Base-by-base conservation (phyloP, 2,329 filamentous ascomycete species). In the Fusarium sp. region DNA sequence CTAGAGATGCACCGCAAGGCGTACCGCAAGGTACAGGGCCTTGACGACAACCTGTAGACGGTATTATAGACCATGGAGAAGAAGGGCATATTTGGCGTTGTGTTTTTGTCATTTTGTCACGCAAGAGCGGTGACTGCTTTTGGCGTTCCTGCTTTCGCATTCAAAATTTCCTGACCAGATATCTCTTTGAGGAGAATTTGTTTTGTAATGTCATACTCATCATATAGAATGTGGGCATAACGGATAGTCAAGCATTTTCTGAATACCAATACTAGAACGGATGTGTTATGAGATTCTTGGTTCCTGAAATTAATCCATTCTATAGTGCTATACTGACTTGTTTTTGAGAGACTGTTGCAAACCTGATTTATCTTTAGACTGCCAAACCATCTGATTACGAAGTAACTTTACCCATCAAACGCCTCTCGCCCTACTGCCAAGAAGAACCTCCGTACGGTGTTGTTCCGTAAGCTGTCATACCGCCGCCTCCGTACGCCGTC, bases 1-100 rank as follows among this genome's bases (percentile, higher is more conserved):
- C 79, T 97, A 76, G 94, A 97, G 79, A 90, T 93, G 79, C 94
- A 97, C 80, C 94, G 94, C 83, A 93, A 91, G 80, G 79, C 90
- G 27, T 97, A 94, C 81, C 86, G 87, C 78, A 84, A 83, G 68
- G 67, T 88, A 55, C 82, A 83, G 68, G 84, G 81, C 54, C 65
- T 78, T 45, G 75, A 78, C 37, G 70, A 56, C 13, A 67, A 71
- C 45, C 41, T 76, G 59, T 79, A 77, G 70, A 76, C 51, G 18
- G 40, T 20, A 61, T 32, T 45, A 66, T 75, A 76, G 71, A 73
- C 54, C 61, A 46, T 56, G 27, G 56, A 22, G 69, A 61, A 68
- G 52, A 61, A 24, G 37, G 57, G 59, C 67, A 64, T 67, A 57
- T 67, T 61, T 56, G 71, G 74, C 72, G 75, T 76, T 76, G 69